phyloP scores from a whole-genome alignment of 1,139 yeast genomes.

The Hemisphaericaspora lyxosophila region DNA sequence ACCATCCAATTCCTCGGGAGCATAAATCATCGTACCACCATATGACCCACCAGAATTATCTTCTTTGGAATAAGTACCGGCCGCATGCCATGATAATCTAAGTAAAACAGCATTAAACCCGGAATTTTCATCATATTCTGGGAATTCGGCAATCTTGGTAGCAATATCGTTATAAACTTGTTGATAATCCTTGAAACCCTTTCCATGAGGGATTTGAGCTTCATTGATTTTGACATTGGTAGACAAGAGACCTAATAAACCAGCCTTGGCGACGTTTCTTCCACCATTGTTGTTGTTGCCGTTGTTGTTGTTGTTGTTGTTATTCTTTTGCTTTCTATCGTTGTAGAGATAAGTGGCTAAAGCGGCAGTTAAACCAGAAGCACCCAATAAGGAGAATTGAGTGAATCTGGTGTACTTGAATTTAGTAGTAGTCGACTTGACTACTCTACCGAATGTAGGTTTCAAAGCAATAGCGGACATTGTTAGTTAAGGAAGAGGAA shows the following conservation, averaged over 20 bases:
- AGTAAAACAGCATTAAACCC: constrained; percentile 65
- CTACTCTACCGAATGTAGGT: constrained; percentile 10
- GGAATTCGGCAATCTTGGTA: constrained; percentile 67
- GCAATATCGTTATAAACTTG: constrained; percentile 80
- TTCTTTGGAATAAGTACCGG: constrained; percentile 65
- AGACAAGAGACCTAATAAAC: constrained; percentile 17
- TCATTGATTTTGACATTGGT: constrained; percentile 22
- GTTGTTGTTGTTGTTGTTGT: constrained; percentile 14
- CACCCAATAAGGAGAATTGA: constrained; percentile 15
- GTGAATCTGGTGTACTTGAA: constrained; percentile 6
- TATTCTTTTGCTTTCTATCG: constrained; percentile 10
- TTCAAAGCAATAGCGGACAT: constrained; percentile 16
- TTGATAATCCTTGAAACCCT: constrained; percentile 61
- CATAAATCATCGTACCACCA: constrained; percentile 79
- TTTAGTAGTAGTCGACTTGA: constrained; percentile 5
- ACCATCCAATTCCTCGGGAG: constrained; percentile 65
- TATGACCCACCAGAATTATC: constrained; percentile 73
- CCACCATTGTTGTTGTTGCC: constrained; percentile 11
- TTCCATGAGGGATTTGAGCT: constrained; percentile 27
- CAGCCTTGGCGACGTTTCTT: constrained; percentile 10
- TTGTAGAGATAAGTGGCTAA: constrained; percentile 19
- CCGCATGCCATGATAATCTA: constrained; percentile 75
- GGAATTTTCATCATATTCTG: constrained; percentile 70
- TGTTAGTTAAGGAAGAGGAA: background rate
- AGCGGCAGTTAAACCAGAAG: constrained; percentile 24